Percentiles rank a stretch among this genome's conserved stretches.
These are phyloP conservation scores for Debaryomycetaceae sp. DNA, from an alignment of 1,139 yeast genomes.

Conservation along the genomic window DNA sequence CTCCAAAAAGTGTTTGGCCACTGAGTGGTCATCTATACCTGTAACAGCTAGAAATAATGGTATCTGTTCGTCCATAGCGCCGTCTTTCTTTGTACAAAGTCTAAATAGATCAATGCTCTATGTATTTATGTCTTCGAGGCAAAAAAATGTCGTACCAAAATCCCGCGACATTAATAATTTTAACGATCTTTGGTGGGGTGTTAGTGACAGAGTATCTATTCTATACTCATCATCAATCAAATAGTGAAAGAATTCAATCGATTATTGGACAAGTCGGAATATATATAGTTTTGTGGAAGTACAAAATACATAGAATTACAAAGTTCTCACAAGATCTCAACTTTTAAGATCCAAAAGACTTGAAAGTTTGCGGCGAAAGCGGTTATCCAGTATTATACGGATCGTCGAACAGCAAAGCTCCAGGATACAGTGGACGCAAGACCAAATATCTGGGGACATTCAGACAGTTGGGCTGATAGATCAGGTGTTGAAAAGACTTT, in stretches of 20 bases:
- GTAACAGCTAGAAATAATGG: slow-evolving; percentile 85
- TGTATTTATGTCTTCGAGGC: not conserved
- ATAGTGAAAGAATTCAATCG: not conserved
- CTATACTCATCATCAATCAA: not conserved
- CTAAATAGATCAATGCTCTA: too few relatives aligned
- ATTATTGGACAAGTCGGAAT: not conserved
- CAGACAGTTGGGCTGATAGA: not conserved
- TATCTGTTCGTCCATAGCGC: slow-evolving; percentile 49
- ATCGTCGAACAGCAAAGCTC: not conserved
- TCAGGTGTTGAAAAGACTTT: not conserved
- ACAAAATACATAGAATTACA: not conserved
- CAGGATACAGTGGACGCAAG: not conserved
- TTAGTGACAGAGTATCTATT: not conserved
- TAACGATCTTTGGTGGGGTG: not conserved
- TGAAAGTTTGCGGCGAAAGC: not conserved
- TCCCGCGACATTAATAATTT: not conserved
- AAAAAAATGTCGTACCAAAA: not conserved
- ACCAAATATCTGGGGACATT: not conserved
- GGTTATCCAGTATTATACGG: not conserved
- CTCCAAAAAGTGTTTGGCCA: slow-evolving; percentile 77
- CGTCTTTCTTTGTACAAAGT: not conserved
- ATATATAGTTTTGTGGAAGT: not conserved
- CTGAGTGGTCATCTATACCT: slow-evolving; percentile 61
- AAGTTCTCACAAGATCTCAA: not conserved
- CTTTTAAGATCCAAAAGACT: not conserved